phyloP scores from a whole-genome alignment of 75 land plant species.

The Sequoia sempervirens region DNA sequence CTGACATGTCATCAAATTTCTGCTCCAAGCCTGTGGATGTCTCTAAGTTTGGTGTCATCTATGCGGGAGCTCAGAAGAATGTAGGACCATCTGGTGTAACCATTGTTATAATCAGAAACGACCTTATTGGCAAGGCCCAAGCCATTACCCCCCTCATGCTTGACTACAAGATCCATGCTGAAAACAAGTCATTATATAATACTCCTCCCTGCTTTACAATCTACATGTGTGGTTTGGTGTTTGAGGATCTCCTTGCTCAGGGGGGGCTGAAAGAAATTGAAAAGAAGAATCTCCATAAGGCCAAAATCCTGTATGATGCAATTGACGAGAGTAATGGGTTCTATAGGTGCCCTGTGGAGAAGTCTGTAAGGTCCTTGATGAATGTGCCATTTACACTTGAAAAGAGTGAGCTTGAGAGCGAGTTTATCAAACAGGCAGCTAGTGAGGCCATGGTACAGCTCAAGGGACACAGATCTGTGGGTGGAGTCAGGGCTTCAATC shows the following conservation, averaged over 20 bases:
- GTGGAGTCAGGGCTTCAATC: conserved; percentile 94
- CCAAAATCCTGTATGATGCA: conserved; percentile 69
- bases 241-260: conserved; percentile 76
- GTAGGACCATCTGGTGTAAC: conserved; percentile 95
- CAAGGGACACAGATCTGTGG: conserved; percentile 97
- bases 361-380: conserved; percentile 88
- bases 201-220: conserved; percentile 92
- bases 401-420: conserved; percentile 78
- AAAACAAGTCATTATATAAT: conserved; percentile 83
- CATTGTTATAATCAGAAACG: conserved; percentile 77
- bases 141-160: conserved; percentile 84
- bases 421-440: conserved; percentile 85
- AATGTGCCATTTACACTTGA: conserved; percentile 93
- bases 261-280: conserved; percentile 79
- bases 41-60: conserved; percentile 75
- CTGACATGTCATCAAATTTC: conserved; percentile 97
- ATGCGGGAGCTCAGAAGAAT: conserved; percentile 98
- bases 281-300: conserved; percentile 85
- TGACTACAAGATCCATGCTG: conserved; percentile 93
- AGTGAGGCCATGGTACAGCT: conserved; percentile 86
- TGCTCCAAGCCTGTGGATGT: conserved; percentile 99
- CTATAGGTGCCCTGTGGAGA: conserved; percentile 90
- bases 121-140: conserved; percentile 78
- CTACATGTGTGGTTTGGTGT: conserved; percentile 92
- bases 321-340: conserved; percentile 86